phyloP scores from a whole-genome alignment of 2,329 filamentous ascomycete species.

The Zalaria sp. region DNA sequence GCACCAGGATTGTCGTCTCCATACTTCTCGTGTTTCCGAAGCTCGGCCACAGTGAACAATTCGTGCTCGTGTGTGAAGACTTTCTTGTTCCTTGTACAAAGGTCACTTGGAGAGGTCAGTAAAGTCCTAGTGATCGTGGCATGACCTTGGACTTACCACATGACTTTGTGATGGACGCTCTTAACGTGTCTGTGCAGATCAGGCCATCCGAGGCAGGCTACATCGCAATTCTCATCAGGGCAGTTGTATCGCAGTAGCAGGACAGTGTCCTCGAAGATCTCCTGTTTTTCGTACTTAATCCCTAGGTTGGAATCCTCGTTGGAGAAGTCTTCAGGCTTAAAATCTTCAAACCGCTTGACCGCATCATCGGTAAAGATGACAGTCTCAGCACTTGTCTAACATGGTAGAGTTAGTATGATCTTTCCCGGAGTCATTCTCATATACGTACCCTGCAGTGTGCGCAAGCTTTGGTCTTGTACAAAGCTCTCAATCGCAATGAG shows the following conservation, averaged over 20 bases:
- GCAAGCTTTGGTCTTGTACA: slow-evolving; percentile 94
- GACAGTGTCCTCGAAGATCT: slow-evolving; percentile 83
- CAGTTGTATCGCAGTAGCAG: slow-evolving; percentile 89
- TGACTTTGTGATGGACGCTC: slow-evolving; percentile 66
- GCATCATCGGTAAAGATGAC: slow-evolving; percentile 87
- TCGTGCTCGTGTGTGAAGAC: slow-evolving; percentile 98
- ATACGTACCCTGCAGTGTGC: slow-evolving; percentile 76
- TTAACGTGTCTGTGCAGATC: slow-evolving; percentile 73
- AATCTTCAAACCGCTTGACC: slow-evolving; percentile 76
- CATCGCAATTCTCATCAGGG: slow-evolving; percentile 70
- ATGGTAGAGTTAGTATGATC: slow-evolving; percentile 1
- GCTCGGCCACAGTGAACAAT: slow-evolving; percentile 66
- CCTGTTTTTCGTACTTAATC: slow-evolving; percentile 76
- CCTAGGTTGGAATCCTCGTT: slow-evolving; percentile 74
- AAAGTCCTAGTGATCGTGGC: not conserved
- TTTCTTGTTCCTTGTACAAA: slow-evolving; percentile 90
- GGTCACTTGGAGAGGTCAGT: slow-evolving; percentile 34
- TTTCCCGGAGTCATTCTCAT: not conserved
- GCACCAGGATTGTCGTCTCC: slow-evolving; percentile 87
- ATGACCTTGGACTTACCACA: slow-evolving; percentile 38
- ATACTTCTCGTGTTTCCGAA: slow-evolving; percentile 76
- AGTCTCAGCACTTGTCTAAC: slow-evolving; percentile 52
- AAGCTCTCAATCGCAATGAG: slow-evolving; percentile 71
- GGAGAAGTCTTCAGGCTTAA: slow-evolving; percentile 55
- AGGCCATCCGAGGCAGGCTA: slow-evolving; percentile 69